A percentile compares a stretch with the other conserved stretches of the same genome.
phyloP scores from a whole-genome alignment of 148 eudicot species.

The Diospyros kaki region DNA sequence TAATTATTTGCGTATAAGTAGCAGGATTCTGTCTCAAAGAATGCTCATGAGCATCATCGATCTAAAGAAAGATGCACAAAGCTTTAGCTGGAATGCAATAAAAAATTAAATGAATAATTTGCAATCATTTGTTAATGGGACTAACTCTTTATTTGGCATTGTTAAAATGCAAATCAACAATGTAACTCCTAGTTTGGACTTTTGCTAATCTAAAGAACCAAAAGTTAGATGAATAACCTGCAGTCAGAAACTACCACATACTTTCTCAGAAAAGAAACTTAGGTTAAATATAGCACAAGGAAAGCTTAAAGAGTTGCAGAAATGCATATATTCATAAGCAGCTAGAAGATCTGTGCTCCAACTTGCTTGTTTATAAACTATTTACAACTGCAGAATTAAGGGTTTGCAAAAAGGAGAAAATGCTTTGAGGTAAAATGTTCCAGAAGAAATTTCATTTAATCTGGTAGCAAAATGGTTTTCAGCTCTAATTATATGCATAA shows the following conservation, averaged over 20 bases:
- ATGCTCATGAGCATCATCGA: conserved; percentile 48
- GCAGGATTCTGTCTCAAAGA: conserved; percentile 67
- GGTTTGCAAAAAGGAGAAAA: not conserved
- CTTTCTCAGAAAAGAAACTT: not conserved
- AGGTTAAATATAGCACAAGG: not conserved
- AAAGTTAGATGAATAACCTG: not conserved
- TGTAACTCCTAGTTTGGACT: not conserved
- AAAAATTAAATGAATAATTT: not conserved
- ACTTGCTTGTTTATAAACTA: not conserved
- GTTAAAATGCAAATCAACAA: not conserved
- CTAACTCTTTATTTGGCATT: not conserved
- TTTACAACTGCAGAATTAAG: conserved; percentile 3
- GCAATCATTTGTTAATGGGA: not conserved
- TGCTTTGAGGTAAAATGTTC: not conserved
- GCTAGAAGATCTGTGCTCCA: not conserved
- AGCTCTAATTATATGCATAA: no score
- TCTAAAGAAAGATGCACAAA: conserved; percentile 32
- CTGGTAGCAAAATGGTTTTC: no score
- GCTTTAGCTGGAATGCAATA: not conserved
- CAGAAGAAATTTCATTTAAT: no score
- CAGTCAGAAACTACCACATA: not conserved
- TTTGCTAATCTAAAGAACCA: not conserved
- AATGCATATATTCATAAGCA: not conserved
- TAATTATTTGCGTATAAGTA: conserved; percentile 47
- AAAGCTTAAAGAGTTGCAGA: not conserved